Percentiles rank a stretch among this genome's conserved stretches.
These are phyloP conservation scores for Colletotrichum musae DNA, from an alignment of 2,329 filamentous ascomycete genomes.

Conservation along the genomic window DNA sequence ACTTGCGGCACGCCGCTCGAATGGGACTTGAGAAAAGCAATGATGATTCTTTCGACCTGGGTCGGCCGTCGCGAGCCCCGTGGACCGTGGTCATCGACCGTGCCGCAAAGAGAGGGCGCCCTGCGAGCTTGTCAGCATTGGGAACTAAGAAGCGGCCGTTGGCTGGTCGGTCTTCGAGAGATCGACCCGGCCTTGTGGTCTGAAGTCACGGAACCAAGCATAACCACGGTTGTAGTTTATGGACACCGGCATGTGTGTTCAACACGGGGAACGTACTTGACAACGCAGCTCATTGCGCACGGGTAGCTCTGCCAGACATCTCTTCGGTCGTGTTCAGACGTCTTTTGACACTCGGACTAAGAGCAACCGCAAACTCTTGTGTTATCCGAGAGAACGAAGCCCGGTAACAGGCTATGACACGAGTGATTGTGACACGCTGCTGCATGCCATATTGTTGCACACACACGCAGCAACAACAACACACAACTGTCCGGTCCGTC, in stretches of 20 bases:
- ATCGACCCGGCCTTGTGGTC: slow-evolving; percentile 15
- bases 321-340: background rate
- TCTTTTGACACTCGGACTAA: background rate
- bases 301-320: background rate
- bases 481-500: slow-evolving; percentile 5
- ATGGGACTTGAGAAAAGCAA: slow-evolving; percentile 22
- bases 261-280: background rate
- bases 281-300: slow-evolving; percentile 2
- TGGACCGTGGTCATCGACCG: background rate
- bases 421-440: slow-evolving; percentile 25
- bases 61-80: background rate
- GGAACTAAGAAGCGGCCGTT: background rate
- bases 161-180: background rate
- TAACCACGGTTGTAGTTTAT: slow-evolving; percentile 1
- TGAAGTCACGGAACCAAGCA: slow-evolving; percentile 22
- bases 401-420: slow-evolving; percentile 28
- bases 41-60: slow-evolving; percentile 6
- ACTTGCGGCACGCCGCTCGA: slow-evolving; percentile 16
- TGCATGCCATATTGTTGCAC: slow-evolving; percentile 10
- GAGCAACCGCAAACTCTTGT: slow-evolving; percentile 11
- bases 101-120: background rate
- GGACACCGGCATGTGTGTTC: slow-evolving; percentile 14
- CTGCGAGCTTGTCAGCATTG: slow-evolving; percentile 1
- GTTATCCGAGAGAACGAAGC: slow-evolving; percentile 3
- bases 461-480: too few species aligned